Evolutionary conservation across 768 basidiomycete genomes (phyloP), one percentile per base, ranked within the genome.

Genomic region (Glaciozyma antarctica): DNA sequence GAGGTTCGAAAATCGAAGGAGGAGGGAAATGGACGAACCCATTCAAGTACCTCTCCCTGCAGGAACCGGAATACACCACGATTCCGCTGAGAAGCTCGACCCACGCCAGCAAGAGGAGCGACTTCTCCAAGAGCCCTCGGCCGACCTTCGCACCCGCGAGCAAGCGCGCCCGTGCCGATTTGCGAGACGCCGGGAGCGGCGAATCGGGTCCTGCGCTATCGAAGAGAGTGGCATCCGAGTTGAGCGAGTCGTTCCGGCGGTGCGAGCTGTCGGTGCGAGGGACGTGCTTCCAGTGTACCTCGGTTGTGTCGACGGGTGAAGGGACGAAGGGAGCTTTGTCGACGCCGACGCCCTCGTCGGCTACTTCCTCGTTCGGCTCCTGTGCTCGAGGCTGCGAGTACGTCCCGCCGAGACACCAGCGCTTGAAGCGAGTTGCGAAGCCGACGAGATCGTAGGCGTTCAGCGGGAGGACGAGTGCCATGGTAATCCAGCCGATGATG

Each of bases 11-110:
- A n/a, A n/a, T n/a, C n/a, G n/a, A 12, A 5, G 13, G 44, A 0
- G 24, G 13, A 21, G 44, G 1, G 4, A 48, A 47, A 19, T 24
- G 19, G 43, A 91, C 79, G 70, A 88, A 93, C 1, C 84, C 85
- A 71, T 94, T 93, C 61, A 85, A 71, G 73, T 86, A 90, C 65
- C 81, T 83, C 49, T 81, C 82, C 59, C 91, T 82, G 77, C 92
- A 94, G 58, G 88, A 86, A 19, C 92, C 93, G 2, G 88, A 87
- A 75, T 94, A 98, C 12, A 85, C 79, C 16, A 86, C 83, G 41
- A 90, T 80, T 0, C 93, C 93, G 1, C 82, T 81, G 32, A 89
- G 68, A 19, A 85, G 65, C 72, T 85, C 81, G 32, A 79, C 81
- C 58, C 87, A 86, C 5, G 82, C 93, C 19, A 86, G 84, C 57